Evolutionary conservation across 805 yeast genomes (phyloP).

Genomic region (Cyberlindnera saturnus): DNA sequence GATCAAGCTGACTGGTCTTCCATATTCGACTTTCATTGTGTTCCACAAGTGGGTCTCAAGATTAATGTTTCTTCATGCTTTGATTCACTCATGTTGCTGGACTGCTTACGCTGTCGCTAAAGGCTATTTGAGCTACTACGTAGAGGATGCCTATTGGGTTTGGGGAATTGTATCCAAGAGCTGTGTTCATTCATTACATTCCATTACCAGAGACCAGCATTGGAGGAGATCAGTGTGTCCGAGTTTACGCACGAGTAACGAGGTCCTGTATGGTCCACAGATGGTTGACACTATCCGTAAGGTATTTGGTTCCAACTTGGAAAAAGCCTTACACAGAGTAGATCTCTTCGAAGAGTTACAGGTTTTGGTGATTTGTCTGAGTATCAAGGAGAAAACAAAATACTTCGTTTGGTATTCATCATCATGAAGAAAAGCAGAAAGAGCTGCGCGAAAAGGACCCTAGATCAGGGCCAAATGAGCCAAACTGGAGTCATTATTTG

Average conservation of each 20-base stretch:
- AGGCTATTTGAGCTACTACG: conserved; percentile 1
- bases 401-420: too few species aligned
- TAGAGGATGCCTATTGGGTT: conserved; percentile 8
- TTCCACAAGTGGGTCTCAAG: conserved; percentile 64
- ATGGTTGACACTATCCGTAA: conserved; percentile 54
- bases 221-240: conserved; percentile 31
- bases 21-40: conserved; percentile 53
- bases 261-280: conserved; percentile 45
- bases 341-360: conserved; percentile 74
- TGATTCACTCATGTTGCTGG: conserved; percentile 18
- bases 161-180: conserved; percentile 28
- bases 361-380: conserved; percentile 60
- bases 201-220: conserved; percentile 41
- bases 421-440: too few species aligned
- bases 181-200: conserved; percentile 22
- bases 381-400: too few species aligned
- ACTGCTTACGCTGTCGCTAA: conserved; percentile 6
- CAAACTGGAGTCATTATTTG: too few species aligned
- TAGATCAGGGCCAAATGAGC: too few species aligned
- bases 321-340: conserved; percentile 39
- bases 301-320: conserved; percentile 35
- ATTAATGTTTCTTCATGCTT: conserved; percentile 25
- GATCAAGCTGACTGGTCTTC: conserved; percentile 54
- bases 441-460: too few species aligned
- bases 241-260: conserved; percentile 33